Evolutionary conservation across 2,329 filamentous ascomycete species (phyloP).

Genomic region (Tolypocladium album): DNA sequence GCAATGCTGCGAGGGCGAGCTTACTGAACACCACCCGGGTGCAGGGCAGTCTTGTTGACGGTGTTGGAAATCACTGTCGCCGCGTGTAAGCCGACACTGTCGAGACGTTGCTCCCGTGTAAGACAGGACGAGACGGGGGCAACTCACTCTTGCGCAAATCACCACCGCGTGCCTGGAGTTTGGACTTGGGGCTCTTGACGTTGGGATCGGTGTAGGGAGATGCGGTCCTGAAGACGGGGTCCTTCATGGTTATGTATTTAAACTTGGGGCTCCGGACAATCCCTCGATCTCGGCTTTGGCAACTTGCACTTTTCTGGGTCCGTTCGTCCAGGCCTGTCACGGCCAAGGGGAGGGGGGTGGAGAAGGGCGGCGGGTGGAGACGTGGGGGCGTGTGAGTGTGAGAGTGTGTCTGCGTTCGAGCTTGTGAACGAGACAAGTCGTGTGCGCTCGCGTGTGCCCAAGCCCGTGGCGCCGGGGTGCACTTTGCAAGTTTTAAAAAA

Average conservation of each 20-base stretch:
- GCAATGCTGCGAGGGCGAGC: constrained; percentile 26
- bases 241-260: constrained; percentile 28
- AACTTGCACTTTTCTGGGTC: not conserved
- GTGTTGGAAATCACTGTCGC: constrained; percentile 41
- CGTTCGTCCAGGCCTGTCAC: not conserved
- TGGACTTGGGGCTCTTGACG: constrained; percentile 28
- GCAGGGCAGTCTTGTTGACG: constrained; percentile 86
- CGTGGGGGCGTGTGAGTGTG: constrained; percentile 5
- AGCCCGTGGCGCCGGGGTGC: constrained; percentile 2
- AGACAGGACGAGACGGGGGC: not conserved
- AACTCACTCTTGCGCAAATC: constrained; percentile 32
- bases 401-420: not conserved
- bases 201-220: constrained; percentile 27
- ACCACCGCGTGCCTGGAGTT: constrained; percentile 24
- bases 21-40: constrained; percentile 84
- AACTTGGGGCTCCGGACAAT: constrained; percentile 8
- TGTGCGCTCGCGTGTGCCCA: not conserved
- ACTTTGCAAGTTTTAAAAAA: too few relatives aligned
- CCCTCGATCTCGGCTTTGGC: constrained; percentile 6
- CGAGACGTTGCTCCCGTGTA: too few relatives aligned
- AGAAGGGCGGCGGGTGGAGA: not conserved
- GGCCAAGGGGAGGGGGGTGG: not conserved
- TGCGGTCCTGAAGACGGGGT: constrained; percentile 25
- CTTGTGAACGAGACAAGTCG: not conserved
- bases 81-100: not conserved